Evolutionary conservation across 2,329 filamentous ascomycete genomes (phyloP), one percentile per base, ranked within the genome.

Genomic region (Davidsoniella neocaledoniae): DNA sequence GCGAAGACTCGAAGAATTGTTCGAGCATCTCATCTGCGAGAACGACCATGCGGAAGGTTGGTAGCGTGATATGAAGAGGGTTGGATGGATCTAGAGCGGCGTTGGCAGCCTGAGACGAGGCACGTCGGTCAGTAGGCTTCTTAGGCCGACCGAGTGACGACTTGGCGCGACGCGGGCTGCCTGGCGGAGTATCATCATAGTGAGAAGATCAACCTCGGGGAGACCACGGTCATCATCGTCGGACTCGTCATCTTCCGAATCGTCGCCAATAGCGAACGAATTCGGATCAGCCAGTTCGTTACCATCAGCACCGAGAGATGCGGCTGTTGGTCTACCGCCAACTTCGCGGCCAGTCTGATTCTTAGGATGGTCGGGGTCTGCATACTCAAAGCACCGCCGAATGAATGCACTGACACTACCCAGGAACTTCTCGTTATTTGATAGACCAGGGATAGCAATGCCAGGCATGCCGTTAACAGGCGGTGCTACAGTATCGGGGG

Each of bases 31-130:
- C 91, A 60, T 98, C 91, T 41, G 91, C 91, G 6, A 98, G 77
- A 8, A 98, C 85, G 3, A 98, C 87, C 91, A 98, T 98, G 56
- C 91, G 83, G 73, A 98, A 98, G 0, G 91, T 98, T 1, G 91
- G 91, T 1, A 98, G 74, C 1, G 91, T 96, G 60, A 98, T 95
- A 62, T 95, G 84, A 0, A 98, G 74, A 5, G 91, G 91, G 55
- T 94, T 90, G 23, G 86, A 81, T 2, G 91, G 91, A 61, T 98
- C 88, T 3, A 98, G 74, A 0, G 91, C 91, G 7, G 81, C 79
- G 61, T 98, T 98, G 43, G 87, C 87, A 17, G 83, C 76, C 61
- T 86, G 80, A 1, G 81, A 79, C 58, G 79, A 75, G 6, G 81
- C 76, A 60, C 78, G 81, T 46, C 77, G 79, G 26, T 70, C 70